Percentiles rank a stretch among this genome's conserved stretches.
phyloP scores from a whole-genome alignment of 495 filamentous ascomycete species.

The Cercophora scortea region DNA sequence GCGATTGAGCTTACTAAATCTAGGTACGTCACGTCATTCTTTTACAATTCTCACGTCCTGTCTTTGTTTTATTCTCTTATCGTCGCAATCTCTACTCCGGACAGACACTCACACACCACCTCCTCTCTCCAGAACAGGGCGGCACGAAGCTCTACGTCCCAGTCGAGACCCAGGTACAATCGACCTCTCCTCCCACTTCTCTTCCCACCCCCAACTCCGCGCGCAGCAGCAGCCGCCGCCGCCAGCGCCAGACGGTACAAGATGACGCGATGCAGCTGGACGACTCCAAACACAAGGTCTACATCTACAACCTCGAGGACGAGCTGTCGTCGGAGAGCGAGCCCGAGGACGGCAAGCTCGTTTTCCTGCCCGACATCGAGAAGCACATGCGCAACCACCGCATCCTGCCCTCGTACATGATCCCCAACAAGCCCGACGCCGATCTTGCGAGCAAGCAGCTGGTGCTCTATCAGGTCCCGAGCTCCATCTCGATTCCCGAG shows the following conservation, averaged over 20 bases:
- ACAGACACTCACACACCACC: conserved; percentile 10
- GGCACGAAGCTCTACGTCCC: conserved; percentile 50
- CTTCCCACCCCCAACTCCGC: not conserved
- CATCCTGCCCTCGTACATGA: conserved; percentile 55
- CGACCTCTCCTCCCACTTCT: conserved; percentile 3
- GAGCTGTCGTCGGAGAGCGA: conserved; percentile 62
- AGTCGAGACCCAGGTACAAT: conserved; percentile 30
- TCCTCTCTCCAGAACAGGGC: conserved; percentile 39
- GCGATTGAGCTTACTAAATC: conserved; percentile 68
- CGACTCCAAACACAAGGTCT: conserved; percentile 77
- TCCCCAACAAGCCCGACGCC: conserved; percentile 31
- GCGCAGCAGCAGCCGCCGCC: not conserved
- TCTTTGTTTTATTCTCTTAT: not conserved
- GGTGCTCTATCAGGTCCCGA: conserved; percentile 74
- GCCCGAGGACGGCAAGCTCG: conserved; percentile 45
- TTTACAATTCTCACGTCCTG: conserved; percentile 1
- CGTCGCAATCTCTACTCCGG: not conserved
- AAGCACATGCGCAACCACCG: conserved; percentile 56
- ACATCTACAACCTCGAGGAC: conserved; percentile 82
- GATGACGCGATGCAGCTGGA: conserved; percentile 77
- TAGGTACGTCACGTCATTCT: conserved; percentile 57
- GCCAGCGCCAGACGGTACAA: conserved; percentile 2
- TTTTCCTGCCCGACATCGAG: conserved; percentile 80
- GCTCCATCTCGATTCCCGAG: conserved; percentile 63
- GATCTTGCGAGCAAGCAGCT: conserved; percentile 53